These are phyloP conservation scores for Rhododendron griersonianum DNA, from an alignment of 148 eudicot species.

Conservation along the genomic window DNA sequence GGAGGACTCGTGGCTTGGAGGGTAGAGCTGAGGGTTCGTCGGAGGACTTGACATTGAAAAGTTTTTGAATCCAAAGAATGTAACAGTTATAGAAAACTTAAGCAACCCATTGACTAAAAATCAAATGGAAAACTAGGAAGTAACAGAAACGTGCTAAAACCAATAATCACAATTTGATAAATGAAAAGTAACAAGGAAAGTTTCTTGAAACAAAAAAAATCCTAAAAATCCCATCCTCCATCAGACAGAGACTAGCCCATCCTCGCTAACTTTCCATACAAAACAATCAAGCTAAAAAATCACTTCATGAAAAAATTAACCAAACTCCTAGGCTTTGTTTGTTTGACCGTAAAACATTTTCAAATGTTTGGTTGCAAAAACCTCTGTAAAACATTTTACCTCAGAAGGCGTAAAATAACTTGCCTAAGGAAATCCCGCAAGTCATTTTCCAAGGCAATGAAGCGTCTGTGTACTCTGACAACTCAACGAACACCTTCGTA, in stretches of 20 bases:
- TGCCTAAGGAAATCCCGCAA: neutral
- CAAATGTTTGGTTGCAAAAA: neutral
- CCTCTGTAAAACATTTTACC: neutral
- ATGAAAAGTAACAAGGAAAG: neutral
- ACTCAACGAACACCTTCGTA: neutral
- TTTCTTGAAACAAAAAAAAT: neutral
- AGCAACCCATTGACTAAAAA: neutral
- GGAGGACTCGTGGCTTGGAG: neutral
- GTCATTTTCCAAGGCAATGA: neutral
- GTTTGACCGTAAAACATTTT: neutral
- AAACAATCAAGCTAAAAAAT: neutral
- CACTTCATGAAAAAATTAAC: no score
- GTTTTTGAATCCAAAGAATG: neutral
- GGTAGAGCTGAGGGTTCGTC: neutral
- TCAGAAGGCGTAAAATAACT: neutral
- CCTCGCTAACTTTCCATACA: neutral
- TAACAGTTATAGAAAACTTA: neutral
- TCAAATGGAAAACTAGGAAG: neutral
- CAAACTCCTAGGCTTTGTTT: neutral
- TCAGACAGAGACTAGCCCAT: neutral
- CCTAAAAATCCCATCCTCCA: neutral
- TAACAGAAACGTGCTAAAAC: neutral
- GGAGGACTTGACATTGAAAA: neutral
- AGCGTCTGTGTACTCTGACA: neutral
- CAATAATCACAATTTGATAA: neutral